Conservation (phyloP, 192 early-diverging fungal genomes). For the Coemansia sp. region DNA sequence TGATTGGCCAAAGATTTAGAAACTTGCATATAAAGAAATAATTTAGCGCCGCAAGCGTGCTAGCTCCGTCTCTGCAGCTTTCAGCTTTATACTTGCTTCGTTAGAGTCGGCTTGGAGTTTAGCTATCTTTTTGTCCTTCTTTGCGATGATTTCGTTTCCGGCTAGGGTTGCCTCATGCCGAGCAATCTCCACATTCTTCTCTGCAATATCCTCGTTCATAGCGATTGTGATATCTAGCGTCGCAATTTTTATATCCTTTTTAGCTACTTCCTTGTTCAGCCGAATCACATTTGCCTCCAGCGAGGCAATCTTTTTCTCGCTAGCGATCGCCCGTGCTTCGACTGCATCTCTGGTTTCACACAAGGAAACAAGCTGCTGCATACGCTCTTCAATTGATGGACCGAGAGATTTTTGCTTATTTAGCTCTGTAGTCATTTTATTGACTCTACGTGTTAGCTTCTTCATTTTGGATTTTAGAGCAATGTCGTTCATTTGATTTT, state of each 20-base stretch:
- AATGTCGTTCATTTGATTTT: background rate
- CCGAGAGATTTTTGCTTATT: background rate
- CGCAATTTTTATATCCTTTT: background rate
- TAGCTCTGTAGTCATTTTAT: background rate
- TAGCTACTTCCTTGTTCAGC: background rate
- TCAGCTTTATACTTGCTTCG: background rate
- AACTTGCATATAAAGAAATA: background rate
- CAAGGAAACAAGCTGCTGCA: background rate
- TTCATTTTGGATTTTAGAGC: background rate
- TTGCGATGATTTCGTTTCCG: background rate
- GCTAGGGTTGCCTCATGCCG: background rate
- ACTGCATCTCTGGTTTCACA: background rate
- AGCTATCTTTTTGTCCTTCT: background rate
- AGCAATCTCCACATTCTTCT: background rate
- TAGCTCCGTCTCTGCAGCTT: background rate
- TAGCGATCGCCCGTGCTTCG: background rate
- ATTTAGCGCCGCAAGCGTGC: background rate
- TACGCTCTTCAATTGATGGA: background rate
- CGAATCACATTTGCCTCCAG: background rate
- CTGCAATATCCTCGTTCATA: background rate
- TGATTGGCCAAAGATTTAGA: background rate
- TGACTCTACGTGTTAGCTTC: background rate
- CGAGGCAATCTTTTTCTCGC: background rate
- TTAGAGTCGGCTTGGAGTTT: background rate
- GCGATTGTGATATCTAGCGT: background rate